Conservation (phyloP, 2,329 filamentous ascomycete species). For the Septoria petroselini region DNA sequence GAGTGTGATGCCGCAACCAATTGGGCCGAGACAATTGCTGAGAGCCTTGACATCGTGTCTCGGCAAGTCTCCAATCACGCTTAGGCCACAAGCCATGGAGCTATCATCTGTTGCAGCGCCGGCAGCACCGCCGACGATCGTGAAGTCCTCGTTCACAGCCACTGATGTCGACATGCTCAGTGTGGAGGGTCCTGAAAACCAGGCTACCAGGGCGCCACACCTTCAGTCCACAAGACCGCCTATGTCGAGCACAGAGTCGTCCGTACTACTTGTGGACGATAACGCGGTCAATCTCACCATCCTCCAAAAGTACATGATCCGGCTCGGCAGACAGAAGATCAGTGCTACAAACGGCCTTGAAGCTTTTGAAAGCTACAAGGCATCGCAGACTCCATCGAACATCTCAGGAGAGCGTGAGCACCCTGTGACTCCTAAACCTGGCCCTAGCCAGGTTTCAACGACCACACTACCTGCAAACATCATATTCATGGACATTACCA, state of each 20-base stretch:
- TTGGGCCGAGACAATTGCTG: constrained; percentile 7
- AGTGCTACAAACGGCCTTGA: constrained; percentile 48
- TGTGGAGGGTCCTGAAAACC: not conserved
- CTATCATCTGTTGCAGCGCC: no score
- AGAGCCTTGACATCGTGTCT: constrained; percentile 10
- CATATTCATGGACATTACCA: constrained; percentile 48
- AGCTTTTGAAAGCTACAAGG: constrained; percentile 38
- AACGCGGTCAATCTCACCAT: constrained; percentile 33
- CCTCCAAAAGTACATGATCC: constrained; percentile 24
- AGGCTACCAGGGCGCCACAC: not conserved
- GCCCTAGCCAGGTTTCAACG: not conserved
- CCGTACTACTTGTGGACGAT: constrained; percentile 35
- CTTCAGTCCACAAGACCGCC: not conserved
- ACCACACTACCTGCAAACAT: constrained; percentile 23
- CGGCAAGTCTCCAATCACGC: not conserved
- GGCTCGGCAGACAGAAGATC: constrained; percentile 38
- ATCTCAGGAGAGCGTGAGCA: not conserved
- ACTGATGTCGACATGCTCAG: no score
- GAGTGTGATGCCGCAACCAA: constrained; percentile 8
- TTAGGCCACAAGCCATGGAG: not conserved
- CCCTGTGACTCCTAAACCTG: not conserved
- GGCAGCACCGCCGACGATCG: no score
- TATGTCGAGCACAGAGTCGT: not conserved
- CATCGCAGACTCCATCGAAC: not conserved
- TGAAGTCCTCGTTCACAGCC: no score